Evolutionary conservation across 306 rosid species (phyloP), one percentile per base, ranked within the genome.

Genomic region (Malus asiatica): DNA sequence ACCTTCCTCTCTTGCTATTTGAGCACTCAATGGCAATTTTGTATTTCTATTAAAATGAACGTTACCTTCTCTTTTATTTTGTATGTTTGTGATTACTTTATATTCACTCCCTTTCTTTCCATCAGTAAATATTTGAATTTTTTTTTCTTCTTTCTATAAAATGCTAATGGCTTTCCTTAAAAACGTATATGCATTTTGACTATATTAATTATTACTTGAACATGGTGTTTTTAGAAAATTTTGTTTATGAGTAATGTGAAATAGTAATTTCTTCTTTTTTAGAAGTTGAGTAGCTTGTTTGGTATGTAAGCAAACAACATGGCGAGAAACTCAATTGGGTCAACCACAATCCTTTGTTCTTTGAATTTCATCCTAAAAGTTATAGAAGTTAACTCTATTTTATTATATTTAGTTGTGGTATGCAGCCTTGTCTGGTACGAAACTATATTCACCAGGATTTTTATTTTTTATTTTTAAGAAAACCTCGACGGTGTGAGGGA

Each of bases 171-270:
- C 20, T 20, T 76, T 72, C 81, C 74, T 61, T 55, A 68, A 22
- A n/a, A 44, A 22, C 66, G 10, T 45, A 58, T 62, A 55, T 73
- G 62, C 77, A 68, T 27, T 77, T 77, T 74, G 74, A 75, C 71
- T 5, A 33, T 10, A 73, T 69, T 42, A 74, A 78, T 52, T 42
- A 30, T 33, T 25, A 38, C 8, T 61, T 62, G 16, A 70, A 72
- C 46, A 6, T 22, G 30, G 11, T 35, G 18, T 33, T 7, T 32
- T 11, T 18, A 35, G 20, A 33, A 20, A 66, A 25, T 61, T 13
- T 61, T 32, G 30, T 16, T 27, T 15, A 35, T 13, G 19, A 8
- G 6, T 38, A 38, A 8, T 7, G 44, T 40, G 44, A 40, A 40
- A 40, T 40, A 8, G 44, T 40, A 40, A 40, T 40, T 40, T 61